These are phyloP conservation scores for Cairneyella variabilis DNA, from an alignment of 495 filamentous ascomycete species.

Conservation along the genomic window DNA sequence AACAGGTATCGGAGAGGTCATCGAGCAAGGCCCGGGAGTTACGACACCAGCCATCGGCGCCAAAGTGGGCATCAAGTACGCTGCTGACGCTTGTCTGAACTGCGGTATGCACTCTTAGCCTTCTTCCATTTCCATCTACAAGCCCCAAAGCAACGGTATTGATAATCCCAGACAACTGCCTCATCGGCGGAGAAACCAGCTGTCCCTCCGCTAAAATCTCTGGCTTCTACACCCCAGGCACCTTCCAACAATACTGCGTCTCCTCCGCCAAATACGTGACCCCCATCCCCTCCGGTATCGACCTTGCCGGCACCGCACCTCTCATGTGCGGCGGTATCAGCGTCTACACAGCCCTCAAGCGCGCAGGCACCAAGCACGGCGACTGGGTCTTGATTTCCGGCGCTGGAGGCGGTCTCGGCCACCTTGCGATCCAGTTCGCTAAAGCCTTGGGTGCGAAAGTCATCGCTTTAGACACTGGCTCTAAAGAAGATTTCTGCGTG, in stretches of 20 bases:
- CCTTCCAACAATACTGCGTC: slow-evolving; percentile 67
- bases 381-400: slow-evolving; percentile 55
- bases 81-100: neutral
- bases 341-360: slow-evolving; percentile 50
- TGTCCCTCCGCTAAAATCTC: slow-evolving; percentile 50
- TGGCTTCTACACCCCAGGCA: slow-evolving; percentile 49
- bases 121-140: neutral
- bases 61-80: neutral
- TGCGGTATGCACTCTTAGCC: neutral
- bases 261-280: slow-evolving; percentile 60
- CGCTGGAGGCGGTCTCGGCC: slow-evolving; percentile 61
- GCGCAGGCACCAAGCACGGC: slow-evolving; percentile 49
- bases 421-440: slow-evolving; percentile 60
- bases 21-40: neutral
- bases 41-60: neutral
- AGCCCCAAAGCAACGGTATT: neutral
- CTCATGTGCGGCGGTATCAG: slow-evolving; percentile 65
- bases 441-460: slow-evolving; percentile 61
- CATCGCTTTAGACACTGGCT: too few species aligned
- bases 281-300: slow-evolving; percentile 56
- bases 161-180: neutral
- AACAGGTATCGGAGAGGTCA: neutral
- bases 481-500: too few species aligned
- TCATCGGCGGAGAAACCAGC: slow-evolving; percentile 34
- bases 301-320: slow-evolving; percentile 16